Base-by-base conservation (phyloP, 2,329 filamentous ascomycete species). In the Penicillium thymicola region DNA sequence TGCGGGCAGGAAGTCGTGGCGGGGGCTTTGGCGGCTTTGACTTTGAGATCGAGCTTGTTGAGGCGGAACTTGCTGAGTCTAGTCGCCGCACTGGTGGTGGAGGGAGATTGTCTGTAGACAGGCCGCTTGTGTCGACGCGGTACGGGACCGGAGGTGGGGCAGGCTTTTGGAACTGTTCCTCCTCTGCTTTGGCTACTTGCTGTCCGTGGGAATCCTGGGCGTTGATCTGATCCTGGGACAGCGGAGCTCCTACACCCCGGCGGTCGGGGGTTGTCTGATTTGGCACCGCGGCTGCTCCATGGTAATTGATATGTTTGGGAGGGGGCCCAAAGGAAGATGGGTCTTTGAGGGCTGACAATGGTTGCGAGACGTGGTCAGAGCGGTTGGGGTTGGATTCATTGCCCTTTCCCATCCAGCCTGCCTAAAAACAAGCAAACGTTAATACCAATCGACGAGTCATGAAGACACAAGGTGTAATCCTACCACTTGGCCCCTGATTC, bases 291-390 rank as follows among this genome's bases (percentile, higher is more conserved):
- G 71, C 73, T 14, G 72, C 74, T 55, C 78, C 75, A 68, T 81
- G 75, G 61, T 79, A 81, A 48, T 79, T 77, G 55, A 78, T 73
- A 59, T 83, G 88, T 66, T 85, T 92, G 0, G 92, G 92, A 27
- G 92, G 92, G 25, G 91, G 90, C 2, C 84, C 90, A 70, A 96
- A 96, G 16, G 85, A 83, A 1, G 84, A 73, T 1, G 90, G 92
- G 69, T 96, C 91, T 70, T 85, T 86, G 30, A 96, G 81, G 4
- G 84, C 80, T 9, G 85, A 80, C 42, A 95, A 76, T 1, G 92
- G 91, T 16, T 81, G 79, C 7, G 83, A 81, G 51, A 81, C 75
- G 61, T 85, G 84, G 25, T 81, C 77, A 34, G 71, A 62, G 41
- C 71, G 67, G 32, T 82, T 75, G 37, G 75, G 67, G 40, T 75